These are phyloP conservation scores for Lactarius sanguifluus DNA, from an alignment of 768 basidiomycete species.

Conservation along the genomic window DNA sequence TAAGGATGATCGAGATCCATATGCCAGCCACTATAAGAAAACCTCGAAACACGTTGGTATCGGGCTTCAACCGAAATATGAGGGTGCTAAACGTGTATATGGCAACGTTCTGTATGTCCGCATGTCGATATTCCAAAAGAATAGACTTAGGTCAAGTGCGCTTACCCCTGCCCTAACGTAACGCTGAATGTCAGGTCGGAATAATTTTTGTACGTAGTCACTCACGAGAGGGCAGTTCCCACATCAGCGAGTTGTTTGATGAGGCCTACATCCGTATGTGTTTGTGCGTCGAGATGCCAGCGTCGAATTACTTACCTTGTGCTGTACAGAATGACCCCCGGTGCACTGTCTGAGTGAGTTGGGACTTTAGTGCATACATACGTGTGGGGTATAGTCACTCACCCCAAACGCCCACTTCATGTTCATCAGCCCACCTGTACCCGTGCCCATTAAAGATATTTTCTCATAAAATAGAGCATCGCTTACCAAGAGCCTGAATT, in stretches of 20 bases:
- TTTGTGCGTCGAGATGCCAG: not conserved
- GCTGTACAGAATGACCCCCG: slow-evolving; percentile 15
- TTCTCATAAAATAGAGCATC: not conserved
- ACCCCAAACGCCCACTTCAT: slow-evolving; percentile 40
- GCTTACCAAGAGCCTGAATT: slow-evolving; percentile 34
- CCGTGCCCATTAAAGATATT: not conserved
- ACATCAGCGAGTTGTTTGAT: slow-evolving; percentile 28
- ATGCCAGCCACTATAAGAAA: slow-evolving; percentile 38
- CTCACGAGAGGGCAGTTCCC: slow-evolving; percentile 29
- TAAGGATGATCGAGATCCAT: slow-evolving; percentile 43
- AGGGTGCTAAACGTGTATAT: slow-evolving; percentile 43
- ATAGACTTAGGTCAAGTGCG: not conserved
- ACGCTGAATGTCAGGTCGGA: not conserved
- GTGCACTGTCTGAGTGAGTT: slow-evolving; percentile 5
- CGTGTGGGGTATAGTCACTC: slow-evolving; percentile 22
- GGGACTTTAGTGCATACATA: not conserved
- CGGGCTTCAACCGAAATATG: slow-evolving; percentile 37
- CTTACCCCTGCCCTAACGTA: slow-evolving; percentile 19
- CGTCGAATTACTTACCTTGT: slow-evolving; percentile 18
- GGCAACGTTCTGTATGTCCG: slow-evolving; percentile 37
- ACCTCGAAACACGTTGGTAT: slow-evolving; percentile 36
- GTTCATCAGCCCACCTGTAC: slow-evolving; percentile 41
- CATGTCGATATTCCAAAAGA: not conserved
- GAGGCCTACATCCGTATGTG: slow-evolving; percentile 13
- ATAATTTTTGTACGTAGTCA: not conserved